Base-by-base conservation (phyloP, 1,284 basidiomycete species). In the Irpex lacteus region DNA sequence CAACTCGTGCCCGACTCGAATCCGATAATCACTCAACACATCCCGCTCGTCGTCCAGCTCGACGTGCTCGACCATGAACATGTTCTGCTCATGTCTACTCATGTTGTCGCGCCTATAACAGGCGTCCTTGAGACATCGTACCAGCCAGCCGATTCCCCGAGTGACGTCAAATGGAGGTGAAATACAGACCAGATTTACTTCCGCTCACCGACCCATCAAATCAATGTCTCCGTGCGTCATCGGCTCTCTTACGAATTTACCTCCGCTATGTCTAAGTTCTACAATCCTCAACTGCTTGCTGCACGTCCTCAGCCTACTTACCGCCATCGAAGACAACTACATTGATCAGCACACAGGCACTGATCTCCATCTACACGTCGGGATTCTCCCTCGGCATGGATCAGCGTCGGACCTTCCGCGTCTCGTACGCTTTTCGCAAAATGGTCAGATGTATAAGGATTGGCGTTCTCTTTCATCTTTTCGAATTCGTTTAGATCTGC, bases 121-220 rank as follows among this genome's bases (percentile, higher is more conserved):
- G 18, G 60, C n/a, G 21, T n/a, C 34, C 21, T 37, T 5, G n/a
- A 57, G 19, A 36, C 40, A 19, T 38, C 55, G 50, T 57, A 49
- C 61, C 61, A 47, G 61, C 61, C 61, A 55, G 60, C 38, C 34
- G 53, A 62, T 15, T 21, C 40, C 61, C 61, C 21, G 26, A 54
- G 61, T 62, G 61, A 62, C 61, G 61, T 62, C 61, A 62, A 62
- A 19, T 5, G 47, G 37, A 53, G 15, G 19, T 32, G 9, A 53
- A 19, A 53, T 19, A 19, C 52, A 19, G 52, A 52, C 62, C 58
- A 56, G 26, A 63, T 60, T 60, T 63, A 63, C 62, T 59, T 63
- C 62, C 62, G 62, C 62, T 36, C 61, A 49, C 58, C 44, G 58
- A 15, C 21, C 15, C 9, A 54, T 11, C 9, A 54, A 18, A 34